Evolutionary conservation across 2,329 filamentous ascomycete genomes (phyloP).

Genomic region (Furcasterigmium furcatum): DNA sequence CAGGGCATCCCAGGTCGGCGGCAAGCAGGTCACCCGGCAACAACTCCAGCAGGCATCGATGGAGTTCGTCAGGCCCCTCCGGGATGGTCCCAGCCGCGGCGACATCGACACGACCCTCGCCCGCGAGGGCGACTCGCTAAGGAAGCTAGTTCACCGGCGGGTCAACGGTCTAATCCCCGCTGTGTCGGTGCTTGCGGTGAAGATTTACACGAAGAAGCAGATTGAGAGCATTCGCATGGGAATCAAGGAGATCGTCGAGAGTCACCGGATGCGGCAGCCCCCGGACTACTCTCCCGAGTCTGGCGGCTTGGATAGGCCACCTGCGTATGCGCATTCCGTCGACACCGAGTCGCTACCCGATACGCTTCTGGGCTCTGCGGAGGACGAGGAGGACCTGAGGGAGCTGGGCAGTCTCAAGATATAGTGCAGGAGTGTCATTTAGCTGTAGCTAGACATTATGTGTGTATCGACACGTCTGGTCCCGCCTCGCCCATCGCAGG

Average conservation of each 20-base stretch:
- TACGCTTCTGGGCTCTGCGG: not conserved
- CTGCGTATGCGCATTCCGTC: not conserved
- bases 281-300: too few relatives aligned
- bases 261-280: not conserved
- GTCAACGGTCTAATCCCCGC: not conserved
- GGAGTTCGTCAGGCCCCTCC: not conserved
- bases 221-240: not conserved
- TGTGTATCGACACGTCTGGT: too few relatives aligned
- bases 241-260: not conserved
- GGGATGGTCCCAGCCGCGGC: not conserved
- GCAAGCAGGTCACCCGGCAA: not conserved
- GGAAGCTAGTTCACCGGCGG: not conserved
- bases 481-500: conserved; percentile 1
- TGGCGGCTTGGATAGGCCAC: not conserved
- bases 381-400: conserved; percentile 1
- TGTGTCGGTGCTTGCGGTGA: not conserved
- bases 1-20: not conserved
- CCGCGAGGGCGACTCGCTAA: not conserved
- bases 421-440: too few relatives aligned
- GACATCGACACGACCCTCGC: not conserved
- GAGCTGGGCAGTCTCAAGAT: not conserved
- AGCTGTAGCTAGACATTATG: too few relatives aligned
- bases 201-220: conserved; percentile 1
- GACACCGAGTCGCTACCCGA: not conserved
- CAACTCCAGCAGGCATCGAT: not conserved